Evolutionary conservation across 2,329 filamentous ascomycete genomes (phyloP), one percentile per base, ranked within the genome.

Genomic region (Sclerotinia borealis): DNA sequence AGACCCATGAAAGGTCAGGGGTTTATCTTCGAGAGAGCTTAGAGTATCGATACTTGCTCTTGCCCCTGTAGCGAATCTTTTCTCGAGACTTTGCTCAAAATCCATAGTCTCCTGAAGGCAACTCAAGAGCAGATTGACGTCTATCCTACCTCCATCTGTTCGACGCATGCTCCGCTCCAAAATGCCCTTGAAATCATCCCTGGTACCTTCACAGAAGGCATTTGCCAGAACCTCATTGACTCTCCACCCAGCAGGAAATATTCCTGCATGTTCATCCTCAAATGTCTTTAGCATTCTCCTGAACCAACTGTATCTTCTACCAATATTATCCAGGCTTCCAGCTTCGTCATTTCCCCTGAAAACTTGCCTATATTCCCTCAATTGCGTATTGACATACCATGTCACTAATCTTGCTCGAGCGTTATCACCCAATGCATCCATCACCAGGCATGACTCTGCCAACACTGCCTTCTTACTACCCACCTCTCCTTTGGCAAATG

Each of bases 321-420:
- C 92, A 65, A 99, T 99, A 72, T 99, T 99, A 80, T 99, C 95
- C 73, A 99, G 78, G 65, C 89, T 96, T 8, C 93, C 95, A 6
- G 95, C 95, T 79, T 99, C 95, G 74, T 99, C 95, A 72, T 95
- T 98, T 43, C 93, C 93, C 49, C 93, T 85, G 76, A 99, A 99
- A 0, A 99, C 91, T 73, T 96, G 92, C 59, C 95, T 85, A 74
- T 99, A 99, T 78, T 99, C 95, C 56, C 95, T 85, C 68, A 99
- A 80, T 78, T 97, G 91, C 2, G 95, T 97, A 74, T 99, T 99
- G 78, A 96, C 92, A 75, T 99, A 99, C 95, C 95, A 99, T 13
- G 90, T 95, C 73, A 96, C 84, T 45, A 99, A 79, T 52, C 95
- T 83, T 9, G 87, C 83, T 70, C 90, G 86, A 29, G 95, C 95